Percentiles rank a stretch among this genome's conserved stretches.
Evolutionary conservation across 108 stramenopile species (phyloP).

Genomic region (Cyclotella baltica): DNA sequence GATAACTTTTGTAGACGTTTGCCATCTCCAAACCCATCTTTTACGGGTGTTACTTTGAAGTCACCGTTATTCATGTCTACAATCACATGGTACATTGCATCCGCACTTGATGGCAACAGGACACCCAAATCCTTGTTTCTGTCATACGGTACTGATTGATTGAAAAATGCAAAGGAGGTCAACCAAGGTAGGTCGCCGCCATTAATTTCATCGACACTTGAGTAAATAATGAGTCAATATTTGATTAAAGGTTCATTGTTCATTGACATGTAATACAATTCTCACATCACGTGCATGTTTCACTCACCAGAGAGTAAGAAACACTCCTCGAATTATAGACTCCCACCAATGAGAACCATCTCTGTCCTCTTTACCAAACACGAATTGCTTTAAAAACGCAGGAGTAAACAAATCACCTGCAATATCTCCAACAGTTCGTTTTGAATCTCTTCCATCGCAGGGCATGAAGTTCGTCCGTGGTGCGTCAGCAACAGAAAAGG

Average conservation of each 20-base stretch:
- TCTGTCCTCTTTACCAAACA: background rate
- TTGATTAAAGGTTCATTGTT: too few species aligned
- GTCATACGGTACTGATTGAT: background rate
- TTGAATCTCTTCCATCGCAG: background rate
- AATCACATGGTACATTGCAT: background rate
- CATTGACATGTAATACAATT: too few species aligned
- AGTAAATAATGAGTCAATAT: background rate
- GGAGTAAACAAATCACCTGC: background rate
- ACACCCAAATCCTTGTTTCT: slow-evolving; percentile 3
- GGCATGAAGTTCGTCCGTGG: background rate
- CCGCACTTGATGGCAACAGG: slow-evolving; percentile 16
- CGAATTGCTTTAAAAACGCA: background rate
- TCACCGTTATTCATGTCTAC: slow-evolving; percentile 6
- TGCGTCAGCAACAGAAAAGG: too few species aligned
- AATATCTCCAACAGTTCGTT: background rate
- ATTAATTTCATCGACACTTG: slow-evolving; percentile 6
- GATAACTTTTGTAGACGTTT: background rate
- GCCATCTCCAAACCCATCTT: background rate
- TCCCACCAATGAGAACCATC: background rate
- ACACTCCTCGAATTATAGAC: background rate
- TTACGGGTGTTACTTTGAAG: background rate
- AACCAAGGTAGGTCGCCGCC: slow-evolving; percentile 14
- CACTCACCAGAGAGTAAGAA: slow-evolving; percentile 8
- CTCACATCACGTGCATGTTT: background rate
- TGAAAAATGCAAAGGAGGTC: slow-evolving; percentile 17